phyloP scores from a whole-genome alignment of 2,329 filamentous ascomycete species.

The Aureobasidium musti region DNA sequence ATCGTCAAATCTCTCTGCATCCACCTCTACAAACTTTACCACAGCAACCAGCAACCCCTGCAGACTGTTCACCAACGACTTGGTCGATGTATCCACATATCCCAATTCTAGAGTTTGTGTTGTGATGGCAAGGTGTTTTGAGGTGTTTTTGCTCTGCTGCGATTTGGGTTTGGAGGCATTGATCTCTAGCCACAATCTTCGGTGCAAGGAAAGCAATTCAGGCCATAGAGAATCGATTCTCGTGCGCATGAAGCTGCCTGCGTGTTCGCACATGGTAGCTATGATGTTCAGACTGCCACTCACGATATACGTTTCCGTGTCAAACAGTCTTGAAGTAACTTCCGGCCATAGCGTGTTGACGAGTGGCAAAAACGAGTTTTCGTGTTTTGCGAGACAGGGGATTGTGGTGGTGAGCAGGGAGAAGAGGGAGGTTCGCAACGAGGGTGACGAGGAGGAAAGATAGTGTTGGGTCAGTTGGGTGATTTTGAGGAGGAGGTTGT shows the following conservation, averaged over 20 bases:
- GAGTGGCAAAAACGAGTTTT: conserved; percentile 82
- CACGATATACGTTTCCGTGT: conserved; percentile 67
- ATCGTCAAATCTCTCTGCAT: conserved; percentile 71
- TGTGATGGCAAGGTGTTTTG: neutral
- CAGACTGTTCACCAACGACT: conserved; percentile 65
- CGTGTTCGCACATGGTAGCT: conserved; percentile 65
- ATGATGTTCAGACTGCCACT: conserved; percentile 71
- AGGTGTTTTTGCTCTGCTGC: neutral
- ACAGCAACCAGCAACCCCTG: conserved; percentile 61
- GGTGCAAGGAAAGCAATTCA: conserved; percentile 36
- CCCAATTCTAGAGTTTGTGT: conserved; percentile 10
- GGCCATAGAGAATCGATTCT: conserved; percentile 75
- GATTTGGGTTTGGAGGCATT: neutral
- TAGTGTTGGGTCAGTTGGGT: conserved; percentile 85
- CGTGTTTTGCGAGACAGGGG: conserved; percentile 70
- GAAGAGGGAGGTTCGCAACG: conserved; percentile 75
- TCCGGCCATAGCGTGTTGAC: conserved; percentile 92
- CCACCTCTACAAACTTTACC: conserved; percentile 63
- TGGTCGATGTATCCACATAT: conserved; percentile 52
- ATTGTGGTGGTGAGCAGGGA: conserved; percentile 72
- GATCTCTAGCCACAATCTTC: conserved; percentile 17
- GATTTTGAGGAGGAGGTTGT: conserved; percentile 78
- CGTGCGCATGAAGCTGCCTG: conserved; percentile 77
- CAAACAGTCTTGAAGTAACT: conserved; percentile 66
- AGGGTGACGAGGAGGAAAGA: conserved; percentile 78